phyloP scores from a whole-genome alignment of 2,329 filamentous ascomycete species.

The Botrytis pseudocinerea region DNA sequence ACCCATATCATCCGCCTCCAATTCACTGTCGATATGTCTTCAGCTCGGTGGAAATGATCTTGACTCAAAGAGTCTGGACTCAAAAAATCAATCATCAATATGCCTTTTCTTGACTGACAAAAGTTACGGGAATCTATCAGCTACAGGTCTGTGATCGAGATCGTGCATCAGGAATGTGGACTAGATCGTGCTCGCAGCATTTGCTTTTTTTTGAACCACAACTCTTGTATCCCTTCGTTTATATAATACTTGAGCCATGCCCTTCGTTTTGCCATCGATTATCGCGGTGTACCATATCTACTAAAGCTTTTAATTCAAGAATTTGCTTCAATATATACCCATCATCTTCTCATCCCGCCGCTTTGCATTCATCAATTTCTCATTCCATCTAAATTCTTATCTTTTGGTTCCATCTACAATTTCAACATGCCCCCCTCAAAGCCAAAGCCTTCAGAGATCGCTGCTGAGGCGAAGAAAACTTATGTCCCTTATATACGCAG shows the following conservation, averaged over 20 bases:
- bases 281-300: neutral
- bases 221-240: neutral
- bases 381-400: neutral
- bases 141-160: conserved; percentile 19
- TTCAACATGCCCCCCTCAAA: conserved; percentile 57
- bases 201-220: conserved; percentile 4
- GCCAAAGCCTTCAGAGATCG: conserved; percentile 68
- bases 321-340: neutral
- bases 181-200: conserved; percentile 13
- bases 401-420: neutral
- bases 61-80: conserved; percentile 16
- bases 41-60: conserved; percentile 19
- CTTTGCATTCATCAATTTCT: neutral
- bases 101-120: conserved; percentile 10
- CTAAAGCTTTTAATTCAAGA: neutral
- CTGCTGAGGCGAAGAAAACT: conserved; percentile 69
- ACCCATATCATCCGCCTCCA: conserved; percentile 17
- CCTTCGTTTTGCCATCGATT: neutral
- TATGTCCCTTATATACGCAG: conserved; percentile 66
- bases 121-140: conserved; percentile 5
- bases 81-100: conserved; percentile 11
- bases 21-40: conserved; percentile 10
- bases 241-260: conserved; percentile 10
- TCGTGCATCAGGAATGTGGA: conserved; percentile 19
- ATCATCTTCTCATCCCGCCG: neutral